Conservation (phyloP, 805 yeast species). For the Metschnikowia kofuensis region DNA sequence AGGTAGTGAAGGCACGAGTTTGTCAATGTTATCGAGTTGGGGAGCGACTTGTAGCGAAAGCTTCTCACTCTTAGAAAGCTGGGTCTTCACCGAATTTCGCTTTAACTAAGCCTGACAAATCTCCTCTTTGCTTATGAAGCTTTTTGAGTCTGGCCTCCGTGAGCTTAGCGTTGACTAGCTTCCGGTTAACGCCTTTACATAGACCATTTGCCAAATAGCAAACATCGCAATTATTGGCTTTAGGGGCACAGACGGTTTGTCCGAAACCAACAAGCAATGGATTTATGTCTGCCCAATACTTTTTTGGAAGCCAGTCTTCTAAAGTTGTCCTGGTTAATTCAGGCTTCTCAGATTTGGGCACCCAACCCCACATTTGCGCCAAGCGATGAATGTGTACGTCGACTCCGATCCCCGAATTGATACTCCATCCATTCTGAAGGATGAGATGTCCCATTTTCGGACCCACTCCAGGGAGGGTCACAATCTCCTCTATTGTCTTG, state of each 20-base stretch:
- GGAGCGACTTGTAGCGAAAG: no score
- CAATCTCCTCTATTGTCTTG: constrained; percentile 58
- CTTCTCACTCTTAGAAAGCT: background rate
- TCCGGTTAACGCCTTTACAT: constrained; percentile 58
- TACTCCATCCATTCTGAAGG: constrained; percentile 78
- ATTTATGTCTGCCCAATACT: constrained; percentile 80
- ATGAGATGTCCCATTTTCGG: constrained; percentile 91
- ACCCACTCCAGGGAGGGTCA: constrained; percentile 84
- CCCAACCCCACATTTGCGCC: constrained; percentile 82
- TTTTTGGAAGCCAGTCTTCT: constrained; percentile 70
- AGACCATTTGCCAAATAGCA: constrained; percentile 57
- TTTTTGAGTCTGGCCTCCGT: constrained; percentile 28
- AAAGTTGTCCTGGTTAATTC: constrained; percentile 69
- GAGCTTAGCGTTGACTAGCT: constrained; percentile 29
- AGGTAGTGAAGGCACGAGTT: no score
- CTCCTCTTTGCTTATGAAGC: constrained; percentile 32
- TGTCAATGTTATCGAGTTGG: no score
- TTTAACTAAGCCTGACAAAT: constrained; percentile 22
- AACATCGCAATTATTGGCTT: constrained; percentile 65
- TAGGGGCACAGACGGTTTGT: constrained; percentile 78
- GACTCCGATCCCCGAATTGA: constrained; percentile 84
- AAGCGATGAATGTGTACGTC: constrained; percentile 87
- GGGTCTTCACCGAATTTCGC: background rate
- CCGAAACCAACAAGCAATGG: constrained; percentile 92
- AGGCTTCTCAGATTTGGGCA: constrained; percentile 54